phyloP scores from a whole-genome alignment of 345 rosid genomes.

The Punica granatum region DNA sequence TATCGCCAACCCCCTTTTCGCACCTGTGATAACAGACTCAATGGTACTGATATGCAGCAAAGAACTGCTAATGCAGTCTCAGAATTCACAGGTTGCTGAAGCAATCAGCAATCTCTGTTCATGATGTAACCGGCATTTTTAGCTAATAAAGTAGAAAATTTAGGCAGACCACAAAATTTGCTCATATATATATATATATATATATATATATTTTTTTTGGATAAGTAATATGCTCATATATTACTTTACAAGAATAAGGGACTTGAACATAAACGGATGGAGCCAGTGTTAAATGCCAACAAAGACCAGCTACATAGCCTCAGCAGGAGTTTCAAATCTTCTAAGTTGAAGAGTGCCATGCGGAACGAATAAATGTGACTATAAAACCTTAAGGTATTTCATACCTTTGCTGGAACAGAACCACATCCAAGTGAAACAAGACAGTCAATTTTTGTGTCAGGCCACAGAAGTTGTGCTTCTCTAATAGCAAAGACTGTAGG shows the following conservation, averaged over 20 bases:
- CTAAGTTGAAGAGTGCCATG: too few relatives aligned
- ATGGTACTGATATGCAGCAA: not conserved
- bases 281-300: not conserved
- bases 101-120: not conserved
- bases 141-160: not conserved
- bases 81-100: not conserved
- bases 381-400: not conserved
- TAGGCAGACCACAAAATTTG: not conserved
- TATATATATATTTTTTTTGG: too few relatives aligned
- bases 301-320: not conserved
- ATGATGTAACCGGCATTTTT: not conserved
- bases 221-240: too few relatives aligned
- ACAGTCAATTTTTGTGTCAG: constrained; percentile 91
- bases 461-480: constrained; percentile 99
- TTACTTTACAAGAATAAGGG: not conserved
- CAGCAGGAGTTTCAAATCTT: not conserved
- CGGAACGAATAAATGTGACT: not conserved
- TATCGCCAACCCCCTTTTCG: constrained; percentile 99
- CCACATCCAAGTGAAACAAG: constrained; percentile 96
- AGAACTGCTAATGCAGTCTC: not conserved
- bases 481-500: constrained; percentile 87
- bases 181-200: too few relatives aligned
- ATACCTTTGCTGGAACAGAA: constrained; percentile 94
- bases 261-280: not conserved
- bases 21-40: constrained; percentile 31